These are phyloP conservation scores for Trematosphaeria pertusa DNA, from an alignment of 2,329 filamentous ascomycete genomes.

Conservation along the genomic window DNA sequence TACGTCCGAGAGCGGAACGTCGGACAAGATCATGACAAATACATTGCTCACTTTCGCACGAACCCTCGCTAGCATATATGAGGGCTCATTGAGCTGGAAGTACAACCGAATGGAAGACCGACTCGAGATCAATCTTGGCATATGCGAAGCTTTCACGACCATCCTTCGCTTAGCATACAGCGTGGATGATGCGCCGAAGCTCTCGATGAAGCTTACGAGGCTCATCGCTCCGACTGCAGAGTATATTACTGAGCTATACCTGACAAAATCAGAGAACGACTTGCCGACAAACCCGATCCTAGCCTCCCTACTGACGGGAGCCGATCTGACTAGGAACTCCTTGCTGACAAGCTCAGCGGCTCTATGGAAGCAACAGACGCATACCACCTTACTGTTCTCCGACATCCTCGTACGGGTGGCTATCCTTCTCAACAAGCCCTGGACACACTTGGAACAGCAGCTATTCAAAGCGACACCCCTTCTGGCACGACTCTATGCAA, in stretches of 20 bases:
- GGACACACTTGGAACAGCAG: constrained; percentile 74
- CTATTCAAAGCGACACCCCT: constrained; percentile 82
- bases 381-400: constrained; percentile 69
- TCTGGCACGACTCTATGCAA: constrained; percentile 77
- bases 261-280: constrained; percentile 72
- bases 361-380: constrained; percentile 66
- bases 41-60: constrained; percentile 77
- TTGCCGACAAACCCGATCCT: constrained; percentile 80
- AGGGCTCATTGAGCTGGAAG: constrained; percentile 85
- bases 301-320: constrained; percentile 68
- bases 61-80: constrained; percentile 80
- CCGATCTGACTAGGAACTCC: constrained; percentile 46
- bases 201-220: constrained; percentile 61
- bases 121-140: constrained; percentile 69
- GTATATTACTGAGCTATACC: constrained; percentile 78
- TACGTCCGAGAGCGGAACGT: constrained; percentile 71
- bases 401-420: constrained; percentile 75
- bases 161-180: constrained; percentile 77
- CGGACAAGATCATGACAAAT: constrained; percentile 76
- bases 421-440: constrained; percentile 67
- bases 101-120: constrained; percentile 74
- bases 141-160: constrained; percentile 74
- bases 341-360: constrained; percentile 49
- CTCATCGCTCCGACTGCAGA: constrained; percentile 75
- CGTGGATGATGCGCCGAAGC: constrained; percentile 67